Percentiles rank a stretch among this genome's conserved stretches.
phyloP scores from a whole-genome alignment of 768 basidiomycete genomes.

The Hygrophoropsis aurantiaca region DNA sequence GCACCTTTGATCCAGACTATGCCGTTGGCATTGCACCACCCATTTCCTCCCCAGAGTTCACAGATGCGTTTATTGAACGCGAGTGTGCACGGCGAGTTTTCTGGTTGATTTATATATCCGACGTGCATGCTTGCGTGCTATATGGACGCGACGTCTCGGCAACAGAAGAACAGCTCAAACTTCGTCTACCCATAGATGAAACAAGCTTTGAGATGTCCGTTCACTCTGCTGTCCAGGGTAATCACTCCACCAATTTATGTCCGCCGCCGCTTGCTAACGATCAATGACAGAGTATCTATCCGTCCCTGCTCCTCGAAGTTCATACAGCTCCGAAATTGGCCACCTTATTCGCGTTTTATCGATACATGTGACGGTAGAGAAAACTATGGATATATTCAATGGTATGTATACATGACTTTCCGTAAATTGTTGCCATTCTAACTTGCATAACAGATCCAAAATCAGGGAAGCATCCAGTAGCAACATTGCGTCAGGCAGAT shows the following conservation, averaged over 20 bases:
- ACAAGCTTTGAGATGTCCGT: slow-evolving; percentile 76
- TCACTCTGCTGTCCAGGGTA: slow-evolving; percentile 32
- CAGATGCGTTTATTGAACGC: slow-evolving; percentile 63
- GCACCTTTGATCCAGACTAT: slow-evolving; percentile 62
- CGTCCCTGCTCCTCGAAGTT: slow-evolving; percentile 55
- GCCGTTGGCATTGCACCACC: slow-evolving; percentile 50
- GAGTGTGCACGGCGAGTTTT: slow-evolving; percentile 82
- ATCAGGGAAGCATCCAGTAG: slow-evolving; percentile 26
- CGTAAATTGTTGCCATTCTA: neutral
- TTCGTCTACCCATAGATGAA: slow-evolving; percentile 79
- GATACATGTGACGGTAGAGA: slow-evolving; percentile 63
- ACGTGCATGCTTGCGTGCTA: slow-evolving; percentile 42
- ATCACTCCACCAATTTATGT: slow-evolving; percentile 6
- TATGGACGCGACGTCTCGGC: slow-evolving; percentile 35
- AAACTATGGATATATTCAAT: slow-evolving; percentile 48
- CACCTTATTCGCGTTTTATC: slow-evolving; percentile 71
- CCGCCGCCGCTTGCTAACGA: slow-evolving; percentile 5
- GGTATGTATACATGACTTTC: slow-evolving; percentile 34
- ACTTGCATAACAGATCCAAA: slow-evolving; percentile 23
- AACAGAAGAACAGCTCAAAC: slow-evolving; percentile 46
- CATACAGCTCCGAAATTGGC: slow-evolving; percentile 63
- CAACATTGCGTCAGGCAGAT: slow-evolving; percentile 41
- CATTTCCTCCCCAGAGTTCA: slow-evolving; percentile 56
- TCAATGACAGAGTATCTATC: slow-evolving; percentile 60
- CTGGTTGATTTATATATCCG: slow-evolving; percentile 72